Evolutionary conservation across 225 moss, liverwort and hornwort genomes (phyloP).

Genomic region (Thuidium tamariscinum): DNA sequence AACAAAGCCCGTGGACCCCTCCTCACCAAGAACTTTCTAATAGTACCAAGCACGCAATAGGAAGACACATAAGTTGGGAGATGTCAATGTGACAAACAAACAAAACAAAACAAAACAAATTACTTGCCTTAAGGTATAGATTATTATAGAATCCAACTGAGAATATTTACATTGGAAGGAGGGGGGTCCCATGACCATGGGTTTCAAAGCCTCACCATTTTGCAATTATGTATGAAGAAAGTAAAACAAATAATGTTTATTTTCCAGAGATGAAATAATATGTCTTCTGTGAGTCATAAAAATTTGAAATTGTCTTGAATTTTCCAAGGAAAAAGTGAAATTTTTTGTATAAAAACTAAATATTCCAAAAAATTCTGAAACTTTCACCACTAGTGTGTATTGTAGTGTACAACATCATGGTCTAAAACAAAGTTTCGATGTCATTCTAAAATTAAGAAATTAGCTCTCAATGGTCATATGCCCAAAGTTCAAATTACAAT

Average conservation of each 20-base stretch:
- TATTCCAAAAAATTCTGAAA: neutral
- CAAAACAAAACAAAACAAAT: too few relatives aligned
- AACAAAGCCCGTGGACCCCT: too few relatives aligned
- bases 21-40: too few relatives aligned
- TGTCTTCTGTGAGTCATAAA: rapidly evolving
- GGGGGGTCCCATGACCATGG: neutral
- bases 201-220: neutral
- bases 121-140: too few relatives aligned
- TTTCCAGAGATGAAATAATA: neutral
- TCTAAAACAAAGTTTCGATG: rapidly evolving
- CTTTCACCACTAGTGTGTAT: rapidly evolving
- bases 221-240: too few relatives aligned
- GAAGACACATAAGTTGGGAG: too few relatives aligned
- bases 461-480: rapidly evolving
- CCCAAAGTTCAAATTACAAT: neutral
- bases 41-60: too few relatives aligned
- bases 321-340: rapidly evolving
- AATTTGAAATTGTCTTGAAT: neutral
- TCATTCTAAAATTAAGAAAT: neutral
- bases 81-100: too few relatives aligned
- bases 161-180: neutral
- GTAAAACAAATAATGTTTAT: rapidly evolving
- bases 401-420: neutral
- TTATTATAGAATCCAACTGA: neutral
- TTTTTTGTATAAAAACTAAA: rapidly evolving